Conservation (phyloP, 345 rosid species). For the Syzygium aqueum region DNA sequence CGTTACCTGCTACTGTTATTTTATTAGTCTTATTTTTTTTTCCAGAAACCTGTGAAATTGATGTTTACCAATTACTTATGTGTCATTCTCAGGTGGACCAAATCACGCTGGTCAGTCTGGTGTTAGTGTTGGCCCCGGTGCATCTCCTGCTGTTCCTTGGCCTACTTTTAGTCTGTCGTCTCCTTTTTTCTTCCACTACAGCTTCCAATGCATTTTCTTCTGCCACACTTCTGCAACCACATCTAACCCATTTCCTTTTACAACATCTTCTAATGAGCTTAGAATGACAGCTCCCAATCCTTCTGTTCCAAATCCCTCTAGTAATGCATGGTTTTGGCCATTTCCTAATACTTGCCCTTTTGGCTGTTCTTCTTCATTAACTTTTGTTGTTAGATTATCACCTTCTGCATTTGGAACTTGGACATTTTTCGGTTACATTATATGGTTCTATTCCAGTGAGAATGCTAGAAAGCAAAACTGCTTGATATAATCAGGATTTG, state of each 20-base stretch:
- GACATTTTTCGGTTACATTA: too few species aligned
- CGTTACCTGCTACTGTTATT: constrained; percentile 1
- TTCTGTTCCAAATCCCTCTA: constrained; percentile 34
- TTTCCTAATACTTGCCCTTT: constrained; percentile 19
- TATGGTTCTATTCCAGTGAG: too few species aligned
- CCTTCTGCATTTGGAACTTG: too few species aligned
- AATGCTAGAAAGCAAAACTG: too few species aligned
- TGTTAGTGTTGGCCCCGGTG: constrained; percentile 38
- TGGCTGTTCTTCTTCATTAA: constrained; percentile 8
- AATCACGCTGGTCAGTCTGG: constrained; percentile 44
- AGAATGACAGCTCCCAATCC: constrained; percentile 11
- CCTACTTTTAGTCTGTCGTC: constrained; percentile 38
- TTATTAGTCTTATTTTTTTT: background rate
- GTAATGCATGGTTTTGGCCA: constrained; percentile 24
- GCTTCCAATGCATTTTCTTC: constrained; percentile 37
- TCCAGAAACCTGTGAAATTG: background rate
- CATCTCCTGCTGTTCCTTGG: constrained; percentile 27
- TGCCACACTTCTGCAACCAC: constrained; percentile 31
- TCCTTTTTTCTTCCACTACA: constrained; percentile 35
- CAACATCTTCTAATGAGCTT: background rate
- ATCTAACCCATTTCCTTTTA: constrained; percentile 32
- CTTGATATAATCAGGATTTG: too few species aligned
- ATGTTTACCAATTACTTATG: constrained; percentile 17
- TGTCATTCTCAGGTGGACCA: constrained; percentile 61
- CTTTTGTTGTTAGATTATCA: too few species aligned